Evolutionary conservation across 345 rosid species (phyloP), one percentile per base, ranked within the genome.

Genomic region (Jatropha curcas): DNA sequence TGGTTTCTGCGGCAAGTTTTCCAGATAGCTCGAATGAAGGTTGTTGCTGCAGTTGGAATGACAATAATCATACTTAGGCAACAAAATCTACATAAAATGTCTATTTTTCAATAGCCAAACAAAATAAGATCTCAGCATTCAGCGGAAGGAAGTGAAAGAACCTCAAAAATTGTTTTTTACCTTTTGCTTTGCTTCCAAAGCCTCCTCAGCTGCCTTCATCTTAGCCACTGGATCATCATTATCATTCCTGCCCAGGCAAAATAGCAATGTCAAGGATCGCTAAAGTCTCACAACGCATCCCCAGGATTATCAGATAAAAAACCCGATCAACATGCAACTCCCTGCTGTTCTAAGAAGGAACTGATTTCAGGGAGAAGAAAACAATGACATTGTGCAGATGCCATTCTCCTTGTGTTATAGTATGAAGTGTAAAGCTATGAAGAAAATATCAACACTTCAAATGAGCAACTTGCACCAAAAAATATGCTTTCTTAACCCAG

Each of bases 11-110:
- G 14, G 99, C 99, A 76, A 93, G 97, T 85, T 95, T 95, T 59
- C 99, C 99, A 22, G 99, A 95, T 59, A 90, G 87, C 87, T 92
- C 97, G 80, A 92, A 94, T 35, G 97, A 88, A 48, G 98, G 97
- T 74, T 92, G 79, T 80, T 88, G 85, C 97, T 94, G 92, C 74
- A 85, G 62, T 82, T 73, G 74, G 61, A 55, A 75, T 25, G 34
- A 50, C 20, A 53, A 52, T 11, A 2, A 60, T 77, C 70, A 68
- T 9, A 67, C 65, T 17, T 60, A 68, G 30, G 50, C 12, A 74
- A 73, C 14, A 71, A 30, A 48, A 60, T 34, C 72, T 33, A 80
- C 37, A 30, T 4, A 65, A 20, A 75, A 25, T 9, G 7, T 13
- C n/a, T n/a, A n/a, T 65, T 72, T 58, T 60, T 53, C 60, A 9